These are phyloP conservation scores for Phaeosphaeriaceae sp. DNA, from an alignment of 2,329 filamentous ascomycete species.

Conservation along the genomic window DNA sequence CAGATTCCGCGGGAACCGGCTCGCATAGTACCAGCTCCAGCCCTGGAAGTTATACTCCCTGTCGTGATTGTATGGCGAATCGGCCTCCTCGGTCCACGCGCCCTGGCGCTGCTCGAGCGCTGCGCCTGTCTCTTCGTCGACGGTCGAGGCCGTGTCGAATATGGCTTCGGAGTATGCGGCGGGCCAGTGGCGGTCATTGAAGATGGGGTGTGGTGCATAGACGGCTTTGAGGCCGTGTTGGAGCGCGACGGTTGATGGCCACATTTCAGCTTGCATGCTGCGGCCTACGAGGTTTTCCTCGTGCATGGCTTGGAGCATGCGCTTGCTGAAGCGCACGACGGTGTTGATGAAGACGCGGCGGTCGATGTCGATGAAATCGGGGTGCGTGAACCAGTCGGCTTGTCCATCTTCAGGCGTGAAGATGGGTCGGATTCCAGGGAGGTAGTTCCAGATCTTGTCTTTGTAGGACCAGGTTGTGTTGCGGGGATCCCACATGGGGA, in stretches of 20 bases:
- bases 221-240: slow-evolving; percentile 95
- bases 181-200: slow-evolving; percentile 87
- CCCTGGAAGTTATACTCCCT: slow-evolving; percentile 88
- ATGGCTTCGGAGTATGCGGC: slow-evolving; percentile 76
- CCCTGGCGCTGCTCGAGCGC: slow-evolving; percentile 68
- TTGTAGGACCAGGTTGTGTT: slow-evolving; percentile 77
- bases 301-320: slow-evolving; percentile 86
- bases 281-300: slow-evolving; percentile 86
- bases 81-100: slow-evolving; percentile 52
- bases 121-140: slow-evolving; percentile 30
- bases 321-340: slow-evolving; percentile 80
- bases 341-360: slow-evolving; percentile 90
- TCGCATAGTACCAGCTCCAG: slow-evolving; percentile 91
- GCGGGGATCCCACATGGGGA: slow-evolving; percentile 89
- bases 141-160: slow-evolving; percentile 67
- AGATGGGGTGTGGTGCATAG: slow-evolving; percentile 87
- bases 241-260: slow-evolving; percentile 84
- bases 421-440: slow-evolving; percentile 70
- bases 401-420: slow-evolving; percentile 82
- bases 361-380: slow-evolving; percentile 58
- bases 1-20: slow-evolving; percentile 79
- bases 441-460: slow-evolving; percentile 59
- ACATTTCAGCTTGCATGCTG: slow-evolving; percentile 96
- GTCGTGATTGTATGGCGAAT: slow-evolving; percentile 61
- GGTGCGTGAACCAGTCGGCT: slow-evolving; percentile 61